Conservation (phyloP, 1,139 yeast species). For the Entelexis sorbosivorans region DNA sequence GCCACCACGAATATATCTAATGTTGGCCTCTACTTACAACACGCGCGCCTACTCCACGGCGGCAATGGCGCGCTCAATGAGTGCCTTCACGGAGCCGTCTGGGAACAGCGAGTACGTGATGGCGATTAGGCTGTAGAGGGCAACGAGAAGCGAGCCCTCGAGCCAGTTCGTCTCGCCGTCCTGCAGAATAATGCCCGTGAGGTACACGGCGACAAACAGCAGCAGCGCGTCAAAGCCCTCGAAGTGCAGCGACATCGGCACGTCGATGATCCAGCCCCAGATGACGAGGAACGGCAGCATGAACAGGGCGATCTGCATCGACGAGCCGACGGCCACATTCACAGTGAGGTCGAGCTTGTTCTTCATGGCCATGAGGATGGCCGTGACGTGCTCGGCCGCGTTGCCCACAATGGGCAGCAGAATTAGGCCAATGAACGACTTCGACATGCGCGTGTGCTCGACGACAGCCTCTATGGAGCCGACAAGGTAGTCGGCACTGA, state of each 20-base stretch:
- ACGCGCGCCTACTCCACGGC: neutral
- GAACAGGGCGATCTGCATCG: constrained; percentile 87
- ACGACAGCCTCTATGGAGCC: constrained; percentile 88
- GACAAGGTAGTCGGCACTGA: constrained; percentile 88
- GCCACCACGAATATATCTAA: too few species aligned
- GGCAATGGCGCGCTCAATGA: neutral
- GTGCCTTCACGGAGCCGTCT: constrained; percentile 28
- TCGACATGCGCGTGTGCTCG: constrained; percentile 69
- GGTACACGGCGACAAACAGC: constrained; percentile 74
- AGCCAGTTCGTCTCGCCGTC: constrained; percentile 97
- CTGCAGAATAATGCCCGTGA: constrained; percentile 71
- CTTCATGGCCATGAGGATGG: constrained; percentile 86
- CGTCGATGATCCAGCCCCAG: constrained; percentile 83
- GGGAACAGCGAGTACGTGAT: constrained; percentile 80
- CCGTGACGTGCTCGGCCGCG: constrained; percentile 98
- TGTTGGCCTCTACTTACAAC: too few species aligned
- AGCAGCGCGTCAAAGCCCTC: constrained; percentile 90
- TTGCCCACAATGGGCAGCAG: constrained; percentile 94
- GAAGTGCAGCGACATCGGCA: constrained; percentile 87
- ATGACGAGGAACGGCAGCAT: constrained; percentile 92
- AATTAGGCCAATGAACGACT: constrained; percentile 88
- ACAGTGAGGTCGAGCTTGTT: constrained; percentile 96
- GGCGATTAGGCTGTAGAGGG: constrained; percentile 77
- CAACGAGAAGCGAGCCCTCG: constrained; percentile 85
- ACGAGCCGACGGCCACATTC: constrained; percentile 96